Evolutionary conservation across 345 rosid genomes (phyloP).

Genomic region (Boechera stricta): DNA sequence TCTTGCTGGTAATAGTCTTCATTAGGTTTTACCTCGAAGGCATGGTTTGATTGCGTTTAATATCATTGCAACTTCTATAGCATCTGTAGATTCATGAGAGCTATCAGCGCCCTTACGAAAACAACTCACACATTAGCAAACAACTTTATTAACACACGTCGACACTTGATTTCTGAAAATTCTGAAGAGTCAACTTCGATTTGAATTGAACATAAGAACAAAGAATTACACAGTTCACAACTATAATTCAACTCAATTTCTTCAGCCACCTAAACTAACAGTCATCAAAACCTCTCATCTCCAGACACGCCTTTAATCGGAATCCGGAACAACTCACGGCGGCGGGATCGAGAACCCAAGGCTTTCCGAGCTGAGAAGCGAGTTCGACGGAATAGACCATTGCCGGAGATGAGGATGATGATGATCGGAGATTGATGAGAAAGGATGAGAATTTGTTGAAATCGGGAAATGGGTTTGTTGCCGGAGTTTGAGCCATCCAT

Average conservation of each 20-base stretch:
- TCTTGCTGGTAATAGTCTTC: too few relatives aligned
- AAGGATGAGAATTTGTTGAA: slow-evolving; percentile 58
- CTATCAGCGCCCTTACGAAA: slow-evolving; percentile 72
- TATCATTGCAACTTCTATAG: slow-evolving; percentile 73
- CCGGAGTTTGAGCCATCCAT: slow-evolving; percentile 52
- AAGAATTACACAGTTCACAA: background rate
- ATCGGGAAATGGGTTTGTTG: slow-evolving; percentile 44
- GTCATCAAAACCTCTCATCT: slow-evolving; percentile 4
- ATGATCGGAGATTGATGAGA: slow-evolving; percentile 42
- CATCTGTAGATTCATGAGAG: slow-evolving; percentile 72
- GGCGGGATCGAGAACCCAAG: slow-evolving; percentile 93
- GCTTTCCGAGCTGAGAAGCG: slow-evolving; percentile 56
- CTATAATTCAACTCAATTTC: slow-evolving; percentile 9
- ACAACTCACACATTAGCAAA: slow-evolving; percentile 4
- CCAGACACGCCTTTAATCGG: slow-evolving; percentile 71
- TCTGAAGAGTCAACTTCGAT: background rate
- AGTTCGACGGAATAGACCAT: slow-evolving; percentile 46
- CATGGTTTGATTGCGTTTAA: too few relatives aligned
- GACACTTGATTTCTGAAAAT: background rate
- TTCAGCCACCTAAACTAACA: slow-evolving; percentile 11
- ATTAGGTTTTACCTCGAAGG: too few relatives aligned
- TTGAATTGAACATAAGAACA: background rate
- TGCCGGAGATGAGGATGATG: slow-evolving; percentile 25
- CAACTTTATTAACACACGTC: background rate
- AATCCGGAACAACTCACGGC: slow-evolving; percentile 81